phyloP scores from a whole-genome alignment of 805 yeast genomes.

The Candida xyloterini region DNA sequence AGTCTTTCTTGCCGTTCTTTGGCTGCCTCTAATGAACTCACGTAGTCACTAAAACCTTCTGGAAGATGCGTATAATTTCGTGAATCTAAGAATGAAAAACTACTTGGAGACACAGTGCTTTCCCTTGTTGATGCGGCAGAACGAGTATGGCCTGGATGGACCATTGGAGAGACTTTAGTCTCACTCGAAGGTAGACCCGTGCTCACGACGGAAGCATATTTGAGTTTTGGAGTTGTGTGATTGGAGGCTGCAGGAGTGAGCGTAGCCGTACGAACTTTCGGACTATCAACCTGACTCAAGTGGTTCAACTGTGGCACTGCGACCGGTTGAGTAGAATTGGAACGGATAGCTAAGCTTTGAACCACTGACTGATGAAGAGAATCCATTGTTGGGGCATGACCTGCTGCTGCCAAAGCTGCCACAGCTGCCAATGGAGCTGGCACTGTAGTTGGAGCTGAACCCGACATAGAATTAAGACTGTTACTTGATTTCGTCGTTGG shows the following conservation, averaged over 20 bases:
- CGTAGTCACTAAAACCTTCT: slow-evolving; percentile 24
- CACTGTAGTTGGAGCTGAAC: slow-evolving; percentile 11
- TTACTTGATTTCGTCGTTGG: slow-evolving; percentile 8
- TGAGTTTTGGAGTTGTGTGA: slow-evolving; percentile 39
- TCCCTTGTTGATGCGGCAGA: slow-evolving; percentile 13
- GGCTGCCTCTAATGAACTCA: slow-evolving; percentile 30
- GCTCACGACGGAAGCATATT: slow-evolving; percentile 32
- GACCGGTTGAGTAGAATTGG: neutral
- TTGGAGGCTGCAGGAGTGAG: slow-evolving; percentile 13
- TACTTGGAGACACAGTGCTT: slow-evolving; percentile 17
- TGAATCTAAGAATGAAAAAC: slow-evolving; percentile 21
- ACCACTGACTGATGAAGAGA: slow-evolving; percentile 1
- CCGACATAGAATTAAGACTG: neutral
- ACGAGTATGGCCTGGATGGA: slow-evolving; percentile 6
- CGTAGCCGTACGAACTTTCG: slow-evolving; percentile 16
- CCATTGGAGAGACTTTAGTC: slow-evolving; percentile 12
- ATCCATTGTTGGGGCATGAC: slow-evolving; percentile 2
- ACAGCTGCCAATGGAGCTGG: slow-evolving; percentile 10
- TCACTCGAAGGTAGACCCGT: slow-evolving; percentile 13
- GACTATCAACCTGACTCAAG: slow-evolving; percentile 17
- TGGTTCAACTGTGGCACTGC: neutral
- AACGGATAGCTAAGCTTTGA: slow-evolving; percentile 1
- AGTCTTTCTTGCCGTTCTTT: slow-evolving; percentile 48
- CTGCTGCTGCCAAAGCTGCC: slow-evolving; percentile 11
- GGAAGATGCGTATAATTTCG: slow-evolving; percentile 28